Percentiles rank a stretch among this genome's conserved stretches.
These are phyloP conservation scores for Magnolia changhungtana DNA, from an alignment of 164 flowering plant species.

Conservation along the genomic window DNA sequence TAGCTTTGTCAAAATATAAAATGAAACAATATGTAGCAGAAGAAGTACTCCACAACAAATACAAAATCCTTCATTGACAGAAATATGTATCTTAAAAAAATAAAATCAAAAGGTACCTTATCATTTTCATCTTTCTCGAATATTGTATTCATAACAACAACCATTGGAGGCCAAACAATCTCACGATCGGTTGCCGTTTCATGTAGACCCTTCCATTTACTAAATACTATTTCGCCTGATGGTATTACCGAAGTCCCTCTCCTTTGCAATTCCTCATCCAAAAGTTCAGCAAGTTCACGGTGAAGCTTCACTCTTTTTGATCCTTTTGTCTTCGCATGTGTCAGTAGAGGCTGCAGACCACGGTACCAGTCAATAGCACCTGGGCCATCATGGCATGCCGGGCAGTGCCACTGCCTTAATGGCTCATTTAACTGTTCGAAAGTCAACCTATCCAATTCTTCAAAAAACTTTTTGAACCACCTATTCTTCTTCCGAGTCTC, in stretches of 20 bases:
- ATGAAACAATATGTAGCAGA: too few species aligned
- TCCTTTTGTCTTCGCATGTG: slow-evolving; percentile 87
- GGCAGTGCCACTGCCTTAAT: slow-evolving; percentile 90
- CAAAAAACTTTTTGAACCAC: slow-evolving; percentile 66
- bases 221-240: slow-evolving; percentile 59
- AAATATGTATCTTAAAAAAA: neutral
- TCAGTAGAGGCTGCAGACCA: slow-evolving; percentile 74
- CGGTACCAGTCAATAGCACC: slow-evolving; percentile 93
- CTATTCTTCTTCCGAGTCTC: slow-evolving; percentile 56
- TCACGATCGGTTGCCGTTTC: slow-evolving; percentile 46
- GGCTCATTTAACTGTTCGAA: slow-evolving; percentile 61
- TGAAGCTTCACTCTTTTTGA: slow-evolving; percentile 68
- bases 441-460: slow-evolving; percentile 44
- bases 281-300: slow-evolving; percentile 64
- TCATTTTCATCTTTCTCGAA: slow-evolving; percentile 74
- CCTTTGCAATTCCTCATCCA: slow-evolving; percentile 68
- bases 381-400: slow-evolving; percentile 91
- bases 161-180: slow-evolving; percentile 98
- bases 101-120: slow-evolving; percentile 42
- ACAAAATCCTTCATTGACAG: neutral
- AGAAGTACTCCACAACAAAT: neutral
- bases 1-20: too few species aligned
- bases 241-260: slow-evolving; percentile 68
- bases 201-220: slow-evolving; percentile 70
- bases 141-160: slow-evolving; percentile 70